A percentile compares a stretch with the other conserved stretches of the same genome.
phyloP scores from a whole-genome alignment of 2,329 filamentous ascomycete species.

The Metarhizium guizhouense region DNA sequence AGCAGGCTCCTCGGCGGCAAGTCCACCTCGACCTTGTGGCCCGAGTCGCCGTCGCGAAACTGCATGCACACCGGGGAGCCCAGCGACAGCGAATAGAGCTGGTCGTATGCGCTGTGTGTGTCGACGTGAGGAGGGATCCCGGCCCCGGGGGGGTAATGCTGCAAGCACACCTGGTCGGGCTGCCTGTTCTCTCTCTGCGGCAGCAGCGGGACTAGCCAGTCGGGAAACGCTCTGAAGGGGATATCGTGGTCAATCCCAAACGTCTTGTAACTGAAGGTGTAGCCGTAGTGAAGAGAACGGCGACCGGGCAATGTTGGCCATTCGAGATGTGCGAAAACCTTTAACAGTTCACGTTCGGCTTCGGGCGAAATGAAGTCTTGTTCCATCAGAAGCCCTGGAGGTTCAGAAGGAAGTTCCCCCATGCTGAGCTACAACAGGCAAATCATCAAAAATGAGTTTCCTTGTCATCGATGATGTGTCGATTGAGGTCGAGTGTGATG shows the following conservation, averaged over 20 bases:
- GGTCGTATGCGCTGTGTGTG: constrained; percentile 37
- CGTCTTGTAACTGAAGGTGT: constrained; percentile 50
- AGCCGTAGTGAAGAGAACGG: constrained; percentile 36
- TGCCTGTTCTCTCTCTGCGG: constrained; percentile 32
- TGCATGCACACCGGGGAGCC: constrained; percentile 35
- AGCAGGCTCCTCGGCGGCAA: constrained; percentile 40
- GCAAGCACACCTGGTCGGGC: constrained; percentile 50
- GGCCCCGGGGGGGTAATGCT: constrained; percentile 50
- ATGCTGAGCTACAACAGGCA: background rate
- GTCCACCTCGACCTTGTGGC: constrained; percentile 32
- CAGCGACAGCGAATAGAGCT: constrained; percentile 36
- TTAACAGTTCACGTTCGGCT: constrained; percentile 34
- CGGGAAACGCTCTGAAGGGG: constrained; percentile 40
- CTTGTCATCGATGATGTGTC: too few relatives aligned
- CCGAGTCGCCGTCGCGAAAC: constrained; percentile 23
- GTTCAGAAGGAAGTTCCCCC: constrained; percentile 13
- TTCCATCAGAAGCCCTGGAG: constrained; percentile 33
- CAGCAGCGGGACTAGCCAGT: constrained; percentile 40
- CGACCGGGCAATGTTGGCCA: constrained; percentile 6
- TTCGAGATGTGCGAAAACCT: constrained; percentile 8
- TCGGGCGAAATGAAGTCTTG: constrained; percentile 35
- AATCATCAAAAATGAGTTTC: too few relatives aligned
- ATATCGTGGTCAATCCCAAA: constrained; percentile 38
- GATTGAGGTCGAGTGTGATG: too few relatives aligned
- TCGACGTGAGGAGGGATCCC: constrained; percentile 55